Base-by-base conservation (phyloP, 2,329 filamentous ascomycete species). In the Xylaria sp. region DNA sequence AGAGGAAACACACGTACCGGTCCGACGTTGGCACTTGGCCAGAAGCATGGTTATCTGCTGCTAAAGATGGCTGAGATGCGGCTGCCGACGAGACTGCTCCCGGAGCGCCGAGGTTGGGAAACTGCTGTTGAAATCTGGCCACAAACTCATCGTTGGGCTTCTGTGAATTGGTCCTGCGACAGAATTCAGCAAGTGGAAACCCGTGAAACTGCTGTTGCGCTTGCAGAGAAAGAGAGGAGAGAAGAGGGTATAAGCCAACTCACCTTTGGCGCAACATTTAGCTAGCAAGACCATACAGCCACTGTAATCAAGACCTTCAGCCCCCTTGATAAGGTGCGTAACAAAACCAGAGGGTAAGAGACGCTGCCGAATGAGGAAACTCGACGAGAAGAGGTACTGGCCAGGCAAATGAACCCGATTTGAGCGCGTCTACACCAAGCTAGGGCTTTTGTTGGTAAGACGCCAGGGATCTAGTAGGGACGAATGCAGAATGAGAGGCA, bases 71-170 rank as follows among this genome's bases (percentile, higher is more conserved):
- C 63, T 72, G 76, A 67, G 79, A 72, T 72, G 79, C 72, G 69
- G 75, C 71, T 69, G 80, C 71, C 71, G 83, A 77, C 57, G 83
- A 75, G 69, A 78, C 72, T 50, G 70, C 59, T 60, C 80, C 80
- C 61, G 83, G 81, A 56, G 84, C 80, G 60, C 84, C 80, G 65
- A 96, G 82, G 71, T 94, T 87, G 49, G 92, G 90, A 73, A 96
- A 97, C 69, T 87, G 89, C 72, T 92, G 87, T 76, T 91, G 91
- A 80, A 97, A 97, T 76, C 87, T 89, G 78, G 88, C 88, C 76
- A 95, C 88, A 74, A 97, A 84, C 72, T 94, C 92, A 74, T 94
- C 91, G 76, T 87, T 89, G 59, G 93, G 93, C 81, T 96, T 96
- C 78, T 93, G 91, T 59, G 91, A 88, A 77, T 87, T 92, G 73